These are phyloP conservation scores for Podaxis sp. DNA, from an alignment of 768 basidiomycete species.

Conservation along the genomic window DNA sequence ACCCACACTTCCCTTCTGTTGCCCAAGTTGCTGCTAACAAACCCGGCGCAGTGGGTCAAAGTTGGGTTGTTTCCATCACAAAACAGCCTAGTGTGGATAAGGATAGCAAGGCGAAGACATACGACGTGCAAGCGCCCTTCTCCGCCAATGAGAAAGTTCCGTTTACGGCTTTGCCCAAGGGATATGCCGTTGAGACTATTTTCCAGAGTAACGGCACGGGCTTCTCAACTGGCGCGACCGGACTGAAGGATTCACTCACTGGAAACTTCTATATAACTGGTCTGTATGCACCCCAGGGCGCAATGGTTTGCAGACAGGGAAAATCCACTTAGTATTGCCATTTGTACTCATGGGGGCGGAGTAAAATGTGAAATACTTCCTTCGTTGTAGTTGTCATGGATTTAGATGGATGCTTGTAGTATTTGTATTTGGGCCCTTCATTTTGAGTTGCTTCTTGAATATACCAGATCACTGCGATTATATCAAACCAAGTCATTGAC, in stretches of 20 bases:
- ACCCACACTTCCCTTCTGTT: constrained; percentile 62
- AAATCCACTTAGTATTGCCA: constrained; percentile 6
- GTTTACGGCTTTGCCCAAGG: constrained; percentile 25
- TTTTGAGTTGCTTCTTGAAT: not conserved
- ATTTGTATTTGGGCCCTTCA: not conserved
- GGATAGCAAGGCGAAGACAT: constrained; percentile 20
- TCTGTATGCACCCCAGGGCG: constrained; percentile 54
- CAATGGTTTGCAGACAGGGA: constrained; percentile 45
- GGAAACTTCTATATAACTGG: constrained; percentile 56
- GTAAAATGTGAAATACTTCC: not conserved
- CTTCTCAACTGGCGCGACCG: constrained; percentile 55
- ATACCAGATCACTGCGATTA: not conserved
- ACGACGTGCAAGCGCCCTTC: constrained; percentile 47
- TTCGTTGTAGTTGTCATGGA: not conserved
- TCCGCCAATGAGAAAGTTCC: constrained; percentile 44
- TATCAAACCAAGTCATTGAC: not conserved
- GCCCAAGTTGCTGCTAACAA: constrained; percentile 43
- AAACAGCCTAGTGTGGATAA: constrained; percentile 19
- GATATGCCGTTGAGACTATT: constrained; percentile 53
- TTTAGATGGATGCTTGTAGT: not conserved
- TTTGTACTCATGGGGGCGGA: not conserved
- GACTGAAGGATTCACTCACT: constrained; percentile 47
- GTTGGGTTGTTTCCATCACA: constrained; percentile 58
- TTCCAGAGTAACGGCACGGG: constrained; percentile 69
- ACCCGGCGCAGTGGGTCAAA: constrained; percentile 41